Base-by-base conservation (phyloP, 192 early-diverging fungal species). In the Dimargaris xerosporica region DNA sequence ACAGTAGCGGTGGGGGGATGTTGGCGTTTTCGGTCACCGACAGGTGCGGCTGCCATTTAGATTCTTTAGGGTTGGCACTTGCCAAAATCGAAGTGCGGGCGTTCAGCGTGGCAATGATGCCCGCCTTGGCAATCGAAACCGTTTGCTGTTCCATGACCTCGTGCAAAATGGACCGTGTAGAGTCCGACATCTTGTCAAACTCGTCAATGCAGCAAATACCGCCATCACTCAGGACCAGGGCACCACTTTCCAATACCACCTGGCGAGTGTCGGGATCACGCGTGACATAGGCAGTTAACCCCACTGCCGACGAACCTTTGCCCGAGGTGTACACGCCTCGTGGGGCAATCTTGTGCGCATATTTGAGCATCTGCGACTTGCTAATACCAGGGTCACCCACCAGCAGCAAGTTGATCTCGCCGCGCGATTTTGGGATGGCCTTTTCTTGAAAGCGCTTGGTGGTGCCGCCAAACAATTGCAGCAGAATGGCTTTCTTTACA, bases 91-190 rank as follows among this genome's bases (percentile, higher is more conserved):
- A 96, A 26, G 93, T 93, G 61, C 96, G 80, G 15, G 96, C 94
- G 73, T 99, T 99, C 25, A 99, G 76, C 11, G 93, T 96, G 5
- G 94, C 94, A 68, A 96, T 94, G 66, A 99, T 96, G 29, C 96
- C 96, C 39, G 96, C 96, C 78, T 99, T 99, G 47, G 96, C 94
- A 17, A 99, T 88, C 13, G 91, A 96, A 23, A 98, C 85, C 0
- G 94, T 97, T 80, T 97, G 94, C 77, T 97, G 94, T 78, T 97
- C 94, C 95, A 98, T 98, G 62, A 91, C 95, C 82, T 98, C 95
- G 77, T 98, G 95, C 63, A 98, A 73, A 7, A 94, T 89, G 3
- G 93, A 90, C 12, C 93, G 83, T 11, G 92, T 93, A 12, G 89
- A 70, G 58, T 98, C 95, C 9, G 86, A 87, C 91, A 98, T 98